Evolutionary conservation across 352 stramenopile genomes (phyloP), one percentile per base, ranked within the genome.

Genomic region (Globisporangium megalacanthum): DNA sequence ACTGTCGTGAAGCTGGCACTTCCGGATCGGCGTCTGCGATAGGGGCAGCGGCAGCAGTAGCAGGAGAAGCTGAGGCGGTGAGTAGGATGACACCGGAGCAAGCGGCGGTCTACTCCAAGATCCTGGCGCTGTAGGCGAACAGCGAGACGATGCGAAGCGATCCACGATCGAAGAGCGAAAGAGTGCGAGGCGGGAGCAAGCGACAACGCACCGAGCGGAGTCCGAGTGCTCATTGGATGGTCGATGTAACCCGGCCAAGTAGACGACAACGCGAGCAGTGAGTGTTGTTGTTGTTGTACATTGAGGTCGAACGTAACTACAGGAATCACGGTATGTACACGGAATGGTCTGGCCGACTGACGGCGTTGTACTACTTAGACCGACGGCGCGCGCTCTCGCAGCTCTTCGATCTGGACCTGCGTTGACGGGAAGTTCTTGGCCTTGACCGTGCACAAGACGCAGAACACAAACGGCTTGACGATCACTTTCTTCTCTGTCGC

Each of bases 71-170:
- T 39, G 22, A 7, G 25, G n/a, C 52, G 37, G 22, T 8, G 25
- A 36, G 47, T 6, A 25, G n/a, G 29, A 37, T 53, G 44, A 48
- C 22, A 13, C 36, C 33, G 10, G 56, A 68, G 48, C 37, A 68
- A n/a, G 37, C 42, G 31, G 49, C 50, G 48, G 22, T 69, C 9
- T 69, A 62, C 15, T 33, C 64, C 49, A 64, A 68, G 50, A 82
- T 85, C 56, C 63, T 69, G 58, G 64, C 58, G 44, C 58, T 84
- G 10, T 70, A 84, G 39, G 75, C 72, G n/a, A 85, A 79, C 54
- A 68, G 72, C 42, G 63, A 70, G 54, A 68, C 79, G 51, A 77
- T 85, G 63, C 37, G 39, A 9, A 22, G 29, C 20, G 13, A 5
- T 7, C 19, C 44, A 49, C 29, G 33, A 37, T 29, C 25, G 25